Base-by-base conservation (phyloP, 495 filamentous ascomycete genomes). In the Trichoderma asperelloides region DNA sequence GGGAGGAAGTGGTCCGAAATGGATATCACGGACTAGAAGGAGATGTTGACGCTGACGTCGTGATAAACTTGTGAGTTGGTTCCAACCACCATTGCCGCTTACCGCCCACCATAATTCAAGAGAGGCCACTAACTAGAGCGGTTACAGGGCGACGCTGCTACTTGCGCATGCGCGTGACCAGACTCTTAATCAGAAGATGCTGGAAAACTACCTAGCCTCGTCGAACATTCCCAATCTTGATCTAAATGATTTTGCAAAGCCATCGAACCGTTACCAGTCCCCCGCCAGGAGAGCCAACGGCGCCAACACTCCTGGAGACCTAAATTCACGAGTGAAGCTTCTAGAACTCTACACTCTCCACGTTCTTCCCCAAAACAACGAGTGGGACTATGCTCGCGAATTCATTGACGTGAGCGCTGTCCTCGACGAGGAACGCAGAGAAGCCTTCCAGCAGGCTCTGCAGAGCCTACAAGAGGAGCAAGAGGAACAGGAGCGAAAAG, bases 301-400 rank as follows among this genome's bases (percentile, higher is more conserved):
- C 67, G 87, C 91, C 30, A 85, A 89, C 69, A 93, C 91, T 0
- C 91, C 92, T 0, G 87, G 89, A 65, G 91, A 93, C 73, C 80
- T 92, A 21, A 84, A 85, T 65, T 84, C 89, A 43, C 83, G 92
- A 33, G 86, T 96, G 63, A 91, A 94, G 77, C 89, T 98, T 62
- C 88, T 97, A 49, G 96, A 98, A 77, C 82, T 98, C 1, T 98
- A 96, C 71, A 93, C 91, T 5, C 82, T 98, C 6, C 95, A 98
- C 76, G 91, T 98, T 23, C 87, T 98, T 18, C 88, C 92, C 18
- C 84, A 90, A 47, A 97, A 96, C 71, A 86, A 88, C 41, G 92
- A 98, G 78, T 98, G 96, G 95, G 90, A 94, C 55, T 97, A 97
- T 73, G 92, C 95, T 0, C 82, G 84, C 30, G 90, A 95, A 70